Evolutionary conservation across 108 stramenopile genomes (phyloP).

Genomic region (Mayamaea pseudoterrestris): DNA sequence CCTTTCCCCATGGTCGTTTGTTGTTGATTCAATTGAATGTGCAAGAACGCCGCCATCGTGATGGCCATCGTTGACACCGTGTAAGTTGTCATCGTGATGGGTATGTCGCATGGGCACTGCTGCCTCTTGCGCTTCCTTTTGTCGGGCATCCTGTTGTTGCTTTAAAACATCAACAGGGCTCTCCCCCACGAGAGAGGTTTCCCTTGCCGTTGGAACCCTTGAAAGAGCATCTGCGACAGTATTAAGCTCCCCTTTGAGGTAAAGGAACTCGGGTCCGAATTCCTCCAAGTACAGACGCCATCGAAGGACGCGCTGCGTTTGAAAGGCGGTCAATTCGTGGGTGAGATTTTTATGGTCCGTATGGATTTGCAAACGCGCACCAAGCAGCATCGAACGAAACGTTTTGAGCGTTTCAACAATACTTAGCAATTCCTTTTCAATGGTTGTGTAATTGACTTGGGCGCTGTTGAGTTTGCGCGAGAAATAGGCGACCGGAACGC

Average conservation of each 20-base stretch:
- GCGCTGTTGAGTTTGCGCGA: constrained; percentile 21
- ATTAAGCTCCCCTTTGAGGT: constrained; percentile 31
- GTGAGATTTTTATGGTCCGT: constrained; percentile 21
- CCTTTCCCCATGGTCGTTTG: too few relatives aligned
- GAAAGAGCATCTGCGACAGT: constrained; percentile 19
- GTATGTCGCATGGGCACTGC: background rate
- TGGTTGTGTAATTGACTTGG: constrained; percentile 23
- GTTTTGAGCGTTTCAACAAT: constrained; percentile 40
- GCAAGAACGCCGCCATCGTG: background rate
- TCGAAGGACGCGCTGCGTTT: constrained; percentile 14
- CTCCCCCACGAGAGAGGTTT: background rate
- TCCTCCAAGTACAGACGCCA: constrained; percentile 37
- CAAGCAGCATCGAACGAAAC: constrained; percentile 22
- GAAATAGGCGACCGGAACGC: constrained; percentile 29
- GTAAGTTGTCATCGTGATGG: background rate
- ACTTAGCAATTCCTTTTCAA: constrained; percentile 30
- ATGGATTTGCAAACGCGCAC: constrained; percentile 5
- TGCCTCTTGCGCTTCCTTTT: background rate
- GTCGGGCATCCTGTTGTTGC: background rate
- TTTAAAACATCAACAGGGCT: background rate
- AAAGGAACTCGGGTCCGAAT: constrained; percentile 16
- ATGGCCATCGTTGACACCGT: background rate
- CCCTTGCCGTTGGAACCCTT: background rate
- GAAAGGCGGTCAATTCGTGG: background rate
- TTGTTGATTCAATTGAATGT: too few relatives aligned